Evolutionary conservation across 192 early-diverging fungal genomes (phyloP), one percentile per base, ranked within the genome.

Genomic region (Backusella mclennaniae): DNA sequence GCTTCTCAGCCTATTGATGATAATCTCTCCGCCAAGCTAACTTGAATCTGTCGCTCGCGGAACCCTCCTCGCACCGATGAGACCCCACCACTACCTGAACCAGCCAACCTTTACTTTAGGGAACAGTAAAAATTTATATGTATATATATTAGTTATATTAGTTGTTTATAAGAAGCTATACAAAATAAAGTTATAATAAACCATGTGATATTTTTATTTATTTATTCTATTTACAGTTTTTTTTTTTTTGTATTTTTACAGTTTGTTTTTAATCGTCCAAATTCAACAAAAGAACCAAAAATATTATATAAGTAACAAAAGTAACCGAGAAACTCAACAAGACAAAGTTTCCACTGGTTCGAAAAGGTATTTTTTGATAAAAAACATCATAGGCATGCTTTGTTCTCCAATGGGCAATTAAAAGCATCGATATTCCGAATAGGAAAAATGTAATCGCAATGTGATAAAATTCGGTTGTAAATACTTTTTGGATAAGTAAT

Each of bases 401-500:
- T 29, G 56, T 63, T 63, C 56, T 63, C 56, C 56, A 63, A 63
- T 63, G 56, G 7, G 56, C 56, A 23, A 63, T 63, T n/a, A 29
- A 63, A 63, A 29, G 56, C 56, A 63, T 63, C 26, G 23, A 12
- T 63, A 63, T 63, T 26, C 56, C 21, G 26, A 63, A 63, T 9
- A 63, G 26, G 23, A 63, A 63, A 21, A 59, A 59, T 19, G 53
- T 59, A 59, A 59, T 59, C 4, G 53, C n/a, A 59, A 59, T 59
- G n/a, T 59, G 23, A 59, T 59, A 59, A 26, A 59, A 59, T 26
- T 59, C 53, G 53, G 53, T 12, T 23, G 53, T 59, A 59, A 59
- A 59, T 26, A 59, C 53, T 59, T 59, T 59, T 59, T 59, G 53
- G 53, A 59, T 63, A 63, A 63, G 56, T 63, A 63, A 63, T 12